Evolutionary conservation across 2,329 filamentous ascomycete species (phyloP).

Genomic region (Nothophoma quercina): DNA sequence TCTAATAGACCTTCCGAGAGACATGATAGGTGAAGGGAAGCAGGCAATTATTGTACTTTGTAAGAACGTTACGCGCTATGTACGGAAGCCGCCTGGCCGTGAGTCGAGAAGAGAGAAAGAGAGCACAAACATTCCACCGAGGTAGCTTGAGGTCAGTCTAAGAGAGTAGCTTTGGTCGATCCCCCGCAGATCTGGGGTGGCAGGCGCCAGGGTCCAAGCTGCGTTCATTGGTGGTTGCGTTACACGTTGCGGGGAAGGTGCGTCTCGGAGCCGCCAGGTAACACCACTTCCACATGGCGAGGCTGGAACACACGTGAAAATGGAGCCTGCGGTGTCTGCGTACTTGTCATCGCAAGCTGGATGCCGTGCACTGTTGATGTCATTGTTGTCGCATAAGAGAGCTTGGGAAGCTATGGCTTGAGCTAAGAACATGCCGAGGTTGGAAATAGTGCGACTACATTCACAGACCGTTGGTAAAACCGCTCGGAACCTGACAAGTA

Average conservation of each 20-base stretch:
- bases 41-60: too few relatives aligned
- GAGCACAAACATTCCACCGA: too few relatives aligned
- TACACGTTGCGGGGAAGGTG: constrained; percentile 3
- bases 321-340: too few relatives aligned
- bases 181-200: constrained; percentile 6
- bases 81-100: too few relatives aligned
- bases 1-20: not conserved
- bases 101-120: too few relatives aligned
- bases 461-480: not conserved
- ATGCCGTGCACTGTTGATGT: too few relatives aligned
- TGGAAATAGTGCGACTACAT: not conserved
- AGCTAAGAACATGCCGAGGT: constrained; percentile 10
- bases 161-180: not conserved
- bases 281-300: too few relatives aligned
- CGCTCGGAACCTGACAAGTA: not conserved
- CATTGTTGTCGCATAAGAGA: not conserved
- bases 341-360: too few relatives aligned
- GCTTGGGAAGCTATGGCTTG: not conserved
- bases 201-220: not conserved
- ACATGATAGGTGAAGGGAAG: too few relatives aligned
- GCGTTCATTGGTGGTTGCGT: not conserved
- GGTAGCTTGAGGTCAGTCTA: not conserved
- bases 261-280: too few relatives aligned
- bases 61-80: too few relatives aligned
- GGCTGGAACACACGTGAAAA: not conserved